Evolutionary conservation across 2,329 filamentous ascomycete genomes (phyloP), one percentile per base, ranked within the genome.

Genomic region (Nemania diffusa): DNA sequence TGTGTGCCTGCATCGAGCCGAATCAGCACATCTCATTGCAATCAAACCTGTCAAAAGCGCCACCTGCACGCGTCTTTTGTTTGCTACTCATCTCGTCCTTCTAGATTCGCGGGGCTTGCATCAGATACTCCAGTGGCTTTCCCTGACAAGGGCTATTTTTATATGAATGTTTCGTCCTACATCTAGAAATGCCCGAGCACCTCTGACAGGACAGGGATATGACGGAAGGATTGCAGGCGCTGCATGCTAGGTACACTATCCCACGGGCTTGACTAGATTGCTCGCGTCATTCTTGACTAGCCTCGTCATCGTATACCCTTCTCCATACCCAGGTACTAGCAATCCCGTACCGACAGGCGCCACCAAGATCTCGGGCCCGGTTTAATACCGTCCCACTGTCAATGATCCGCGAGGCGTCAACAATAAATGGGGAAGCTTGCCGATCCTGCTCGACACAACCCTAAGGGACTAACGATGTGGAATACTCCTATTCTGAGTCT

Each of bases 81-180:
- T 48, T 40, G 34, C 26, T 37, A 26, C 55, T 24, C 42, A 32
- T 51, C 24, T 26, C 37, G 57, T 57, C 51, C 51, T 64, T 57
- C 15, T 34, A 52, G 17, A 27, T 48, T 44, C 40, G 50, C 50
- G 32, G 59, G 59, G 40, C 53, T 60, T 67, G 61, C 50, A 60
- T 57, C 52, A 58, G 57, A 58, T 57, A 62, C 40, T 55, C 60
- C 6, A 55, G 27, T 51, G 32, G 52, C 57, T 52, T 57, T 59
- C 44, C 53, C 32, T 32, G 42, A 57, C 51, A 52, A 61, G 55
- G 32, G 46, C 56, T 69, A 66, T 62, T 66, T 68, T 66, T 66
- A 55, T 55, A 66, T 26, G 29, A n/a, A 46, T 57, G 59, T 60
- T 58, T 64, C 50, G 59, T 63, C 59, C 64, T 57, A 64, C 64